Evolutionary conservation across 176 grass and related monocot species (phyloP), one percentile per base, ranked within the genome.

Genomic region (Microstegium vimineum): DNA sequence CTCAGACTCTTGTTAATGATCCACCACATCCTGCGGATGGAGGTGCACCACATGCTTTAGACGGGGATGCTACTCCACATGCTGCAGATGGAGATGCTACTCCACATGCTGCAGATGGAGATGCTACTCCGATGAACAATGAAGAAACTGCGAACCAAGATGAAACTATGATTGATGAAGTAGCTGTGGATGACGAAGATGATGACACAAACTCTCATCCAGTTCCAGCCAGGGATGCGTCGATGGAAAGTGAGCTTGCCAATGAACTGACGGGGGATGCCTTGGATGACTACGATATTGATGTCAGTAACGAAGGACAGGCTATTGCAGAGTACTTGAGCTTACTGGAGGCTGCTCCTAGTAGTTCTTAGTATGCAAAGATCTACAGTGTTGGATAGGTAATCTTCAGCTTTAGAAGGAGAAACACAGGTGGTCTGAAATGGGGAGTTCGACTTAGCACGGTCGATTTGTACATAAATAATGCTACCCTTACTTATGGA

Each of bases 201-300:
- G 84, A 83, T 74, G 80, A 73, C 64, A 34, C 54, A 62, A 71
- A 66, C 32, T 37, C 62, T 32, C 14, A 47, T 13, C 52, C 65
- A 42, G 67, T 14, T 30, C 42, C 61, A 75, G 73, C 10, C 46
- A 93, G 91, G 80, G 96, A 99, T 34, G 79, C 69, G 46, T 61
- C 27, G 2, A 90, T 92, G 85, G 96, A 99, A 81, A 74, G 59
- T 71, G 96, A 99, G 65, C 85, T 99, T 65, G 89, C 90, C 42
- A 77, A 88, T 70, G 87, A 91, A 66, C 76, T 99, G 33, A 90
- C 66, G 6, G 93, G 96, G 17, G 91, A 99, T 62, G 82, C 89
- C 26, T 70, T 99, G 6, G 90, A 88, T 26, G 96, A 99, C 79
- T 99, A 99, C 31, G 93, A 99, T 82, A 86, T 99, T 52, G 90